phyloP scores from a whole-genome alignment of 2,329 filamentous ascomycete genomes.

The Colletotrichum somersetense region DNA sequence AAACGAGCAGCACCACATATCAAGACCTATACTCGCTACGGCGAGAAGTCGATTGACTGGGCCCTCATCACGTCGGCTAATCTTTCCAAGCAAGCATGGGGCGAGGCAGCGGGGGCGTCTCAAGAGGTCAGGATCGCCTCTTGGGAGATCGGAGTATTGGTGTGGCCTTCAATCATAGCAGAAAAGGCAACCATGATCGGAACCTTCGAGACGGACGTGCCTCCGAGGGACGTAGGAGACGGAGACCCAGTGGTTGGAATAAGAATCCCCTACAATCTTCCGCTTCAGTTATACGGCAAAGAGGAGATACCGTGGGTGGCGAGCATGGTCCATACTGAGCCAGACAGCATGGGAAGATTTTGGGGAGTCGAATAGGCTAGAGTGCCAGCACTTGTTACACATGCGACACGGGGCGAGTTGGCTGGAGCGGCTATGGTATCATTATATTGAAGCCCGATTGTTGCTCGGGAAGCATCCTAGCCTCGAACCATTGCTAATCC shows the following conservation, averaged over 20 bases:
- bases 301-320: constrained; percentile 84
- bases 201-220: constrained; percentile 73
- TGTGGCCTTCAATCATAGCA: constrained; percentile 77
- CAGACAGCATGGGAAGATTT: constrained; percentile 68
- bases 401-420: not conserved
- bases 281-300: constrained; percentile 73
- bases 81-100: constrained; percentile 90
- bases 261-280: constrained; percentile 86
- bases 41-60: constrained; percentile 77
- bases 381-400: constrained; percentile 9
- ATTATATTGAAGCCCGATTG: constrained; percentile 36
- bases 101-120: constrained; percentile 68
- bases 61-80: constrained; percentile 92
- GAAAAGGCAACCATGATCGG: constrained; percentile 72
- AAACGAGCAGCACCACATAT: constrained; percentile 85
- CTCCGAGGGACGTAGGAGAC: constrained; percentile 49
- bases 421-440: constrained; percentile 30
- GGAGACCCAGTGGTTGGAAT: constrained; percentile 69
- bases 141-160: constrained; percentile 85
- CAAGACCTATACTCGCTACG: constrained; percentile 85
- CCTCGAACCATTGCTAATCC: constrained; percentile 1
- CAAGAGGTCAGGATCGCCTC: constrained; percentile 80
- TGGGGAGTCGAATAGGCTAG: constrained; percentile 49
- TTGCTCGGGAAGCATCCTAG: constrained; percentile 5
- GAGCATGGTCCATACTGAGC: constrained; percentile 67